Conservation (phyloP, 441 rosid genomes). For the Eutrema salsugineum region DNA sequence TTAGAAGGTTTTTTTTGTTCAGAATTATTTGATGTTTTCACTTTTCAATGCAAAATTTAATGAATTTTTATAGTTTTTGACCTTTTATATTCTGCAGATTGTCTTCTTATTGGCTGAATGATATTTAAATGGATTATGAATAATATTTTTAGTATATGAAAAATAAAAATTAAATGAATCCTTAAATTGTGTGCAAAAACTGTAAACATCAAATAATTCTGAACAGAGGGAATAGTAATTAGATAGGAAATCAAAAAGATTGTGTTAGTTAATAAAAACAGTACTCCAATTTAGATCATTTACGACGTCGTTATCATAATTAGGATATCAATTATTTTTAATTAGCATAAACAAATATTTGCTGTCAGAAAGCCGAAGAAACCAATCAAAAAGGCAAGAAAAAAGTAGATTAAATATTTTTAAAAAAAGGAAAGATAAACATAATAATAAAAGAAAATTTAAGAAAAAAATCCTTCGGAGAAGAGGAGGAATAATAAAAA, state of each 20-base stretch:
- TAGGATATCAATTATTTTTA: neutral
- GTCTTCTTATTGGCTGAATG: too few species aligned
- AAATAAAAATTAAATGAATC: too few species aligned
- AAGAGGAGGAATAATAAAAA: constrained; percentile 4
- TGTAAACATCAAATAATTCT: too few species aligned
- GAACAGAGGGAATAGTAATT: too few species aligned
- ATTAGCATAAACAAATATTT: neutral
- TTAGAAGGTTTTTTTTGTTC: too few species aligned
- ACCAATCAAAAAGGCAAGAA: neutral
- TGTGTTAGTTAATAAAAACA: neutral
- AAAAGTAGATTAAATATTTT: neutral
- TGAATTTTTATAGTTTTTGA: too few species aligned
- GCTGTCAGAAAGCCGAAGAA: neutral
- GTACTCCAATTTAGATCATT: neutral
- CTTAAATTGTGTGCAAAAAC: too few species aligned
- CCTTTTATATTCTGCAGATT: too few species aligned
- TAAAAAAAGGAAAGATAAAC: neutral
- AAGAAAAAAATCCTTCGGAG: neutral
- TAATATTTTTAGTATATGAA: too few species aligned
- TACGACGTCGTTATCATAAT: neutral
- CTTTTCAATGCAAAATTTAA: too few species aligned
- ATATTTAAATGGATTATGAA: too few species aligned
- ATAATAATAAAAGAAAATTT: neutral
- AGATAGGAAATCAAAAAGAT: neutral
- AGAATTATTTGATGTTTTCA: too few species aligned